Evolutionary conservation across 2,329 filamentous ascomycete species (phyloP), one percentile per base, ranked within the genome.

Genomic region (Arthrobotrys musiformis): DNA sequence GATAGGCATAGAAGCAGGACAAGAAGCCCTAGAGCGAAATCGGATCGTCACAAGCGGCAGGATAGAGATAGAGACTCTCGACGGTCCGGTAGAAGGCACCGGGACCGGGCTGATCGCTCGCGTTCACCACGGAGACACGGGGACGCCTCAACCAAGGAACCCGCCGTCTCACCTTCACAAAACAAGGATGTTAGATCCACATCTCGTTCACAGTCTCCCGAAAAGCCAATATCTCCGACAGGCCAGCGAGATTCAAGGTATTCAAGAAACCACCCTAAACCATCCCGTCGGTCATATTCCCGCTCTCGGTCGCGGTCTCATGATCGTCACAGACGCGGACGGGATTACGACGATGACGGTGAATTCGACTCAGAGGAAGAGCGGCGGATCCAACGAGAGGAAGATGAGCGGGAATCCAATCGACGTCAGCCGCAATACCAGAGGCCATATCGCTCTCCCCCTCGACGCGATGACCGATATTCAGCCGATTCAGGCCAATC

Each of bases 311-410:
- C 72, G 33, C 56, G 72, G 11, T 70, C 64, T 50, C 64, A 40
- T 64, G 64, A 70, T 35, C 72, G 28, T 17, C 30, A 66, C 24
- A 30, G 60, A n/a, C 19, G 48, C 9, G 40, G 48, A 30, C 58
- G 64, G 19, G 48, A 70, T 48, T 60, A 76, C 13, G 64, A 61
- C 17, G 62, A 67, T n/a, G 48, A 67, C 9, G 44, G 62, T 17
- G 72, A 76, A 4, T 76, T 50, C 22, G 72, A 76, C 19, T 76
- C 72, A 26, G 72, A 76, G 48, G 72, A 76, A 44, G 72, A 76
- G 46, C 64, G 72, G 5, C 58, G 72, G 35, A 58, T 76, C 5
- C 72, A 76, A 40, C 56, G 60, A 46, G 72, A 76, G 44, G 72
- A 76, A 24, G 72, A 76, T 3, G 64, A 76, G 35, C 40, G 72